Percentiles rank a stretch among this genome's conserved stretches.
These are phyloP conservation scores for Carex pumila DNA, from an alignment of 176 grass and related monocot species.

Conservation along the genomic window DNA sequence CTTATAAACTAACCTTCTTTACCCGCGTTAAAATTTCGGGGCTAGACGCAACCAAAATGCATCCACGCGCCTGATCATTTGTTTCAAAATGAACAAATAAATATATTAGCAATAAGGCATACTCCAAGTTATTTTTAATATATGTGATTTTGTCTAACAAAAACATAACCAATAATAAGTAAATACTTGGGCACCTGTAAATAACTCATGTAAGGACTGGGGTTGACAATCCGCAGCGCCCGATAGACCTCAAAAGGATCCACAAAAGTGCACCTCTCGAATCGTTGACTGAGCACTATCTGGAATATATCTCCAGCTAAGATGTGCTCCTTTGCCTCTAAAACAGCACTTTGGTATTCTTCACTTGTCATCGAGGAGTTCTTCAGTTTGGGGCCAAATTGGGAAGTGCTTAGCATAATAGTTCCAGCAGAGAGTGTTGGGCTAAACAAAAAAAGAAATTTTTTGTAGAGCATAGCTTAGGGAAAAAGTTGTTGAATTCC, in stretches of 20 bases:
- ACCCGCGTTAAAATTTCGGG: conserved; percentile 87
- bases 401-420: conserved; percentile 45
- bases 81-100: conserved; percentile 10
- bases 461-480: not conserved
- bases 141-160: not conserved
- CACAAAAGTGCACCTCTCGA: conserved; percentile 71
- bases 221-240: conserved; percentile 77
- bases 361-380: conserved; percentile 73
- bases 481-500: not conserved
- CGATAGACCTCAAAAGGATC: conserved; percentile 94
- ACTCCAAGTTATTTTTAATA: not conserved
- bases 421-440: conserved; percentile 67
- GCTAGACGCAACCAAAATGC: conserved; percentile 75
- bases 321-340: conserved; percentile 79
- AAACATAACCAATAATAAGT: not conserved
- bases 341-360: conserved; percentile 54
- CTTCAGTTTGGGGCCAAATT: conserved; percentile 48
- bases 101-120: not conserved
- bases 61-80: conserved; percentile 44
- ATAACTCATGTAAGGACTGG: conserved; percentile 89
- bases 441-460: conserved; percentile 29
- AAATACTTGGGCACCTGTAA: conserved; percentile 47
- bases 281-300: conserved; percentile 81
- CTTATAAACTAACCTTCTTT: conserved; percentile 46
- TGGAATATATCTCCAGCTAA: conserved; percentile 88